Conservation (phyloP, 805 yeast genomes). For the Wickerhamiella spandovensis region DNA sequence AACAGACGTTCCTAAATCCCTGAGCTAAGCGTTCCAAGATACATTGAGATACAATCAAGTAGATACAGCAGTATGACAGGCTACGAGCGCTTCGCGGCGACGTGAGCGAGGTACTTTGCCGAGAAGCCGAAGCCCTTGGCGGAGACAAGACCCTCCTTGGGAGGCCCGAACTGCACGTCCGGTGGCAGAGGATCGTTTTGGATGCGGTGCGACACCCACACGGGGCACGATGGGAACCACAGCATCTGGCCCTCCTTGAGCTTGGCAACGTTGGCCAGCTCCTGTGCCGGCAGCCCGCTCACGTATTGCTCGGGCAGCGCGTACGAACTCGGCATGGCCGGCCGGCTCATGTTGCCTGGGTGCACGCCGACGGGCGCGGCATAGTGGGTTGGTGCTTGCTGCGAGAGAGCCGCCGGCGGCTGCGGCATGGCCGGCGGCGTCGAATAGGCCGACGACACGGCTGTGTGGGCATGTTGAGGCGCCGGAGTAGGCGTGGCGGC, state of each 20-base stretch:
- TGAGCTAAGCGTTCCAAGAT: too few species aligned
- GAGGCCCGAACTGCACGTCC: constrained; percentile 15
- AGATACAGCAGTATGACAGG: too few species aligned
- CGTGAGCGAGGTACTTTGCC: constrained; percentile 59
- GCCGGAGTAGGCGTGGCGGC: not conserved
- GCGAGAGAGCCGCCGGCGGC: not conserved
- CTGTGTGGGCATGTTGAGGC: constrained; percentile 11
- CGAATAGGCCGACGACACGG: constrained; percentile 1
- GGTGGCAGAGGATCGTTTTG: constrained; percentile 16
- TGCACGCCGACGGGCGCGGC: not conserved
- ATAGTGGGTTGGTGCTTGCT: not conserved
- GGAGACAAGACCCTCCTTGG: constrained; percentile 19
- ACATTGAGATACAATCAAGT: too few species aligned
- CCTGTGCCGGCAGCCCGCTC: constrained; percentile 10
- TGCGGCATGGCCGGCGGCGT: not conserved
- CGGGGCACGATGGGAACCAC: constrained; percentile 21
- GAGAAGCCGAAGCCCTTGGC: constrained; percentile 48
- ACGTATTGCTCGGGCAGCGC: constrained; percentile 18
- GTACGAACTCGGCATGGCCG: constrained; percentile 17
- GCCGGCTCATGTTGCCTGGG: not conserved
- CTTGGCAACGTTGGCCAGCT: constrained; percentile 12
- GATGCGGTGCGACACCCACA: constrained; percentile 17
- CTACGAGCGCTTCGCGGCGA: constrained; percentile 11
- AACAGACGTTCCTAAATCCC: too few species aligned
- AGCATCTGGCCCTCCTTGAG: constrained; percentile 17